Evolutionary conservation across 2,329 filamentous ascomycete species (phyloP), one percentile per base, ranked within the genome.

Genomic region (Cordyceps fumosorosea): DNA sequence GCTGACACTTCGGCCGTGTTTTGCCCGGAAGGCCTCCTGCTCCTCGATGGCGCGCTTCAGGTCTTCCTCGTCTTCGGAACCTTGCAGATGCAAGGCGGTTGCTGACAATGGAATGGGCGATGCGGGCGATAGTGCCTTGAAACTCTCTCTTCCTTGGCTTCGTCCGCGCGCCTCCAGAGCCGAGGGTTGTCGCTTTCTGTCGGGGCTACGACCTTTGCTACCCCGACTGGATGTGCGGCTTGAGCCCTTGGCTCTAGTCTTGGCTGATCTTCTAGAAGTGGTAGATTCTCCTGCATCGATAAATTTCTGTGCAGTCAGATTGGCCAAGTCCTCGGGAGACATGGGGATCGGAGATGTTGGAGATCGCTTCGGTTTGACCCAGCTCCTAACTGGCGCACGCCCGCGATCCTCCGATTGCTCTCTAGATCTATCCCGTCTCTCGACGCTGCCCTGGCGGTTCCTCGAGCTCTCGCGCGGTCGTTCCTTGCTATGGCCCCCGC

Each of bases 271-370:
- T 29, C 76, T 76, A 40, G 78, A 75, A 0, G 79, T 81, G 48
- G 69, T 67, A 5, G 80, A 78, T 22, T 82, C 80, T 20, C 67
- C 71, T 2, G 66, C 65, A 2, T 72, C 69, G 7, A 57, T 70
- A 65, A 69, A 68, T 32, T 70, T 76, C 0, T 80, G 78, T 0
- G 78, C 83, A 65, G 81, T 83, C 56, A 89, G 74, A 67, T 84
- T 87, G 69, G 86, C 84, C 64, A 90, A 72, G 69, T 97, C 92
- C 68, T 96, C 91, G 0, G 92, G 92, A 3, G 93, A 96, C 93
- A 97, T 97, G 3, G 93, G 91, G 2, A 96, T 83, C 0, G 93
- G 93, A 0, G 93, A 97, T 2, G 91, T 96, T 0, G 93, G 93
- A 1, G 93, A 97, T 24, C 90, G 83, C 75, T 96, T 96, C 20